phyloP scores from a whole-genome alignment of 257 asterid genomes.

The Solanum bulbocastanum region DNA sequence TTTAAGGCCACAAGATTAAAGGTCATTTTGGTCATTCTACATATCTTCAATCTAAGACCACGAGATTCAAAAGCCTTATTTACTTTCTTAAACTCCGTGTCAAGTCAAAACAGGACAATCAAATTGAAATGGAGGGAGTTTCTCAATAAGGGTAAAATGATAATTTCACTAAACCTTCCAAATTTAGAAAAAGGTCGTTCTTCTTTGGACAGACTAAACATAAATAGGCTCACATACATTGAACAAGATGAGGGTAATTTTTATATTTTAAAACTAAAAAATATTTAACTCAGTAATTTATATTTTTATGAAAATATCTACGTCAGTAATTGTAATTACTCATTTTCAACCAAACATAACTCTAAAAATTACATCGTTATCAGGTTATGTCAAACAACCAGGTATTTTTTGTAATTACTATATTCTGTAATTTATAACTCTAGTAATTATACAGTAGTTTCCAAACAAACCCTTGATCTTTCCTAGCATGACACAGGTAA shows the following conservation, averaged over 20 bases:
- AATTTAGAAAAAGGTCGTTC: neutral
- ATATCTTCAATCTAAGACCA: neutral
- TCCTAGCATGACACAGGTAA: neutral
- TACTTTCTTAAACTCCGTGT: neutral
- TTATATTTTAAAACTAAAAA: neutral
- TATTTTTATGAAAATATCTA: neutral
- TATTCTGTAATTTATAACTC: neutral
- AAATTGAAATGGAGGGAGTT: neutral
- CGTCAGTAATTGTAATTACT: neutral
- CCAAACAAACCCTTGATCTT: neutral
- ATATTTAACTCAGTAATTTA: neutral
- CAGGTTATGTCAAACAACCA: neutral
- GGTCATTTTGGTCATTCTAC: neutral
- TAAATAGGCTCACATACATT: neutral
- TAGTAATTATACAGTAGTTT: neutral
- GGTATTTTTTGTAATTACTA: neutral
- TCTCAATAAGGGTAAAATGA: neutral
- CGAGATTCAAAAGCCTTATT: neutral
- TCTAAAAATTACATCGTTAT: neutral
- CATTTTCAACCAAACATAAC: neutral
- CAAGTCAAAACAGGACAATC: neutral
- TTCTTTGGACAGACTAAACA: neutral
- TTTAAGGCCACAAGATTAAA: neutral
- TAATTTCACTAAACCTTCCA: neutral
- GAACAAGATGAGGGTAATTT: neutral